Evolutionary conservation across 2,329 filamentous ascomycete species (phyloP), one percentile per base, ranked within the genome.

Genomic region (Samsoniella hepiali): DNA sequence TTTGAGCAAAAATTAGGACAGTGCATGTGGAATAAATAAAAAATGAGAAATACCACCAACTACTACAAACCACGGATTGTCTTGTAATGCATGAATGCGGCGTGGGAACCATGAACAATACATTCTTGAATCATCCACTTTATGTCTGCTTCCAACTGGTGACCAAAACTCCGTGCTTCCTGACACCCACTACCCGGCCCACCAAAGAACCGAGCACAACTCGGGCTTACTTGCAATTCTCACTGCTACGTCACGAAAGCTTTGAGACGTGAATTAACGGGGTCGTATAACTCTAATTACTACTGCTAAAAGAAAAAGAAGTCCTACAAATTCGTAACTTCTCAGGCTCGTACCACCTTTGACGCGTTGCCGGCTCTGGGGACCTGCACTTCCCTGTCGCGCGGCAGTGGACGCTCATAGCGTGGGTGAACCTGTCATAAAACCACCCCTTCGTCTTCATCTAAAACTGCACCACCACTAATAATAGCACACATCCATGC

Each of bases 371-470:
- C 31, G 17, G 17, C 44, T 40, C 38, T 45, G 56, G 62, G 63
- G 66, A 67, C 67, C 67, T 69, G 67, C 67, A 69, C 68, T 68
- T 66, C 67, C 62, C 66, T 55, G 89, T 98, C 71, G 94, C 94
- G 10, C 27, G 11, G 32, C 51, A 57, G 42, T 34, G 27, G 51
- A 44, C 40, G 32, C 51, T 47, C 34, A 15, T 22, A 32, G 51
- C 36, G 17, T 42, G 7, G 32, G 6, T 40, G 31, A 40, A 15
- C 42, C 15, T 15, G 2, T 40, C 40, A 15, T 47, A 32, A 54
- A 17, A 47, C 34, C 5, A 8, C 7, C 22, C 4, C 32, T 38
- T 32, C 36, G n/a, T 55, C 40, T n/a, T 38, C 49, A 17, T 45
- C 40, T 36, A n/a, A 27, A n/a, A 17, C 36, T 34, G 53, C 31